Evolutionary conservation across 2,329 filamentous ascomycete species (phyloP).

Genomic region (Onygenales sp.): DNA sequence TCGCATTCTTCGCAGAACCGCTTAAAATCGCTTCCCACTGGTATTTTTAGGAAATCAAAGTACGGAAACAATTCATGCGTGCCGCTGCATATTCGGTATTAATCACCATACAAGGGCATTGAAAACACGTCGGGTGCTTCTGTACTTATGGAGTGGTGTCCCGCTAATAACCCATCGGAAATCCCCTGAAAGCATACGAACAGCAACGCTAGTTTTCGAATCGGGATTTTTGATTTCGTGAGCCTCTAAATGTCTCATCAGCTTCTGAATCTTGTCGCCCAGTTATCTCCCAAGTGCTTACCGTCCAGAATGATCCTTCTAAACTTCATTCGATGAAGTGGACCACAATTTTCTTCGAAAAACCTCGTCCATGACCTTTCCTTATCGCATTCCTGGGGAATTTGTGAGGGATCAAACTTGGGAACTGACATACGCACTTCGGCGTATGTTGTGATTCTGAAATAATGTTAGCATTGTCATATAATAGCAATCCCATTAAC

Average conservation of each 20-base stretch:
- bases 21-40: slow-evolving; percentile 15
- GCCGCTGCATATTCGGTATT: slow-evolving; percentile 11
- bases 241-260: slow-evolving; percentile 15
- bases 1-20: slow-evolving; percentile 5
- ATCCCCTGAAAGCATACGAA: slow-evolving; percentile 24
- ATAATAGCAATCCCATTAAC: background rate
- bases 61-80: slow-evolving; percentile 31
- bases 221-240: slow-evolving; percentile 28
- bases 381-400: slow-evolving; percentile 13
- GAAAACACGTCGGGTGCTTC: background rate
- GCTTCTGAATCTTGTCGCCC: background rate
- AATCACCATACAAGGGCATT: background rate
- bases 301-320: slow-evolving; percentile 33
- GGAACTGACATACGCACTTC: slow-evolving; percentile 28
- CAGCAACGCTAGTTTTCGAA: slow-evolving; percentile 25
- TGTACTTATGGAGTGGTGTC: slow-evolving; percentile 31
- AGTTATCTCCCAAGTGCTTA: slow-evolving; percentile 9
- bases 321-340: slow-evolving; percentile 27
- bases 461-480: slow-evolving; percentile 3
- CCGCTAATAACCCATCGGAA: slow-evolving; percentile 31
- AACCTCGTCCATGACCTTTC: slow-evolving; percentile 16
- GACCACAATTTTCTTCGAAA: slow-evolving; percentile 19
- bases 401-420: slow-evolving; percentile 11
- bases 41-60: slow-evolving; percentile 28
- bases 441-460: slow-evolving; percentile 29